phyloP scores from a whole-genome alignment of 768 basidiomycete genomes.

The Termitomyces sp. region DNA sequence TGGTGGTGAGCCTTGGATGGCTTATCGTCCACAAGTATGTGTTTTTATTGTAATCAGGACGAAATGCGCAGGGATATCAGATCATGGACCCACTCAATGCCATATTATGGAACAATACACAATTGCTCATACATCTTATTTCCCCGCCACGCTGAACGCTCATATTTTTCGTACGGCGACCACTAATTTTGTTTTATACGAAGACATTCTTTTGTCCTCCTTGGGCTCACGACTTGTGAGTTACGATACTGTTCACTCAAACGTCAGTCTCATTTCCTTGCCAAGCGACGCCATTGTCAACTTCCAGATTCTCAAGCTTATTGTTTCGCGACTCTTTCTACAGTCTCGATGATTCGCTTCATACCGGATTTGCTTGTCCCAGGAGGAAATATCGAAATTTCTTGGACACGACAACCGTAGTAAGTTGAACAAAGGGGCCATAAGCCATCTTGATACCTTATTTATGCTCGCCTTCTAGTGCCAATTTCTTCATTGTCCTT shows the following conservation, averaged over 20 bases:
- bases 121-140: not conserved
- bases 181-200: not conserved
- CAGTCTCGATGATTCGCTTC: not conserved
- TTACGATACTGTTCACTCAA: not conserved
- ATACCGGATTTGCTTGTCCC: not conserved
- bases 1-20: not conserved
- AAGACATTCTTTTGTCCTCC: not conserved
- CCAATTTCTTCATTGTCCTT: not conserved
- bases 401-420: not conserved
- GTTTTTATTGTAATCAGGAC: not conserved
- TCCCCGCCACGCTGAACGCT: not conserved
- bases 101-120: not conserved
- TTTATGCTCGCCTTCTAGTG: not conserved
- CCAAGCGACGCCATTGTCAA: not conserved
- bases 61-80: not conserved
- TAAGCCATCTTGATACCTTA: not conserved
- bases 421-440: not conserved
- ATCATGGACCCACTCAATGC: not conserved
- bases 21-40: not conserved
- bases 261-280: not conserved
- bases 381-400: not conserved
- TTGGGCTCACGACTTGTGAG: not conserved
- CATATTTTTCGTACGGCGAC: not conserved
- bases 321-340: not conserved
- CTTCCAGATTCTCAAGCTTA: not conserved